Percentiles rank a stretch among this genome's conserved stretches.
Conservation (phyloP, 2,329 filamentous ascomycete species). For the Colletotrichum australisinense region DNA sequence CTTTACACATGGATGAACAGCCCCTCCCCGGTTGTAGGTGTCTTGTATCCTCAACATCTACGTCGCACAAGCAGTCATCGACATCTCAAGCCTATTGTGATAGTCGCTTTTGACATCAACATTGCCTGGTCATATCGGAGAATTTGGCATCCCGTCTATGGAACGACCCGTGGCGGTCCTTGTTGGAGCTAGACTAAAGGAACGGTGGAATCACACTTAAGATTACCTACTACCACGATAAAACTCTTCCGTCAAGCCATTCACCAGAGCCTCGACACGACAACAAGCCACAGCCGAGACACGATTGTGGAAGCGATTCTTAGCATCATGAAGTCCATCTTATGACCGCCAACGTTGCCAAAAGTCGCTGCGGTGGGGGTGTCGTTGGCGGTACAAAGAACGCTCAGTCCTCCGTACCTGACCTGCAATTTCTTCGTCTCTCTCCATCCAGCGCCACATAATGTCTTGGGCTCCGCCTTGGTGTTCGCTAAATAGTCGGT, state of each 20-base stretch:
- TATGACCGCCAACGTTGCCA: not conserved
- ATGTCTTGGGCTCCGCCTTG: not conserved
- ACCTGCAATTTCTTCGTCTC: conserved; percentile 13
- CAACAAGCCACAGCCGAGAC: not conserved
- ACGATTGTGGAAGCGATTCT: not conserved
- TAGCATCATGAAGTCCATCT: not conserved
- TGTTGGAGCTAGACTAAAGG: no score
- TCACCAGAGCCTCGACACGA: not conserved
- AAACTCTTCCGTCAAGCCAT: not conserved
- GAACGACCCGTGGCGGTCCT: not conserved
- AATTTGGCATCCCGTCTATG: conserved; percentile 15
- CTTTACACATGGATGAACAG: not conserved
- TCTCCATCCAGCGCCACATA: not conserved
- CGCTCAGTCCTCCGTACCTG: not conserved
- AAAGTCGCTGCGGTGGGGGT: not conserved
- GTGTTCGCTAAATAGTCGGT: not conserved
- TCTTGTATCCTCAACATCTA: not conserved
- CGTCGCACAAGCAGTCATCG: not conserved
- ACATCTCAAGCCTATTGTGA: not conserved
- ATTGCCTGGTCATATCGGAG: conserved; percentile 13
- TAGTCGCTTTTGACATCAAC: not conserved
- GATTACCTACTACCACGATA: not conserved
- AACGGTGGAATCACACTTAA: not conserved
- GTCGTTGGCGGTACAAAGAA: not conserved
- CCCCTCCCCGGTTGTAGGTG: not conserved